Conservation (phyloP, 257 asterid species). For the Nicotiana sylvestris region DNA sequence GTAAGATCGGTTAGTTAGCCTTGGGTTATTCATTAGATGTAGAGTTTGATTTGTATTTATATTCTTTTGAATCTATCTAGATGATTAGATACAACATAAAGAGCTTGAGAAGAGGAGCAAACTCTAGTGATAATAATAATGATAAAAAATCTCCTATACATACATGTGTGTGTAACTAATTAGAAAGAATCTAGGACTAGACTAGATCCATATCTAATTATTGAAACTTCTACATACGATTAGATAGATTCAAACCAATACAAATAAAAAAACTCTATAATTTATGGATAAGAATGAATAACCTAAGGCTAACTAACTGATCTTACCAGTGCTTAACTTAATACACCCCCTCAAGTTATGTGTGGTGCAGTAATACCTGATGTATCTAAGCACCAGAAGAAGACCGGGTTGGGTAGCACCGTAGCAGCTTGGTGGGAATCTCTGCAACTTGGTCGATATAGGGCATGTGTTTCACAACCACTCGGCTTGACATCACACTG, state of each 20-base stretch:
- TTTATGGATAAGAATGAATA: not conserved
- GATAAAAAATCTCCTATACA: no score
- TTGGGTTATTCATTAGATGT: not conserved
- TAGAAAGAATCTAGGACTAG: not conserved
- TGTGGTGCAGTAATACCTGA: no score
- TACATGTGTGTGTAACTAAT: not conserved
- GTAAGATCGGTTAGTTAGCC: not conserved
- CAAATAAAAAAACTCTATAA: not conserved
- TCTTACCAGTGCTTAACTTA: not conserved
- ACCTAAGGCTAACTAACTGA: not conserved
- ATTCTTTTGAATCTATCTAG: not conserved
- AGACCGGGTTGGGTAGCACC: no score
- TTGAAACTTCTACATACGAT: not conserved
- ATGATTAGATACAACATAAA: not conserved
- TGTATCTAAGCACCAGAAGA: no score
- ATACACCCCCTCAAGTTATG: not conserved
- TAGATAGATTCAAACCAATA: not conserved
- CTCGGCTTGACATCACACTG: no score
- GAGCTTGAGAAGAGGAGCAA: no score
- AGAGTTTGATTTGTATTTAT: no score
- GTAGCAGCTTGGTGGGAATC: no score
- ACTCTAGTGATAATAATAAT: no score
- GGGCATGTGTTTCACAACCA: no score
- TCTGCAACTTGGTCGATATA: no score
- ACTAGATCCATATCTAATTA: not conserved